Base-by-base conservation (phyloP, 306 rosid species). In the Gleditsia sinensis region DNA sequence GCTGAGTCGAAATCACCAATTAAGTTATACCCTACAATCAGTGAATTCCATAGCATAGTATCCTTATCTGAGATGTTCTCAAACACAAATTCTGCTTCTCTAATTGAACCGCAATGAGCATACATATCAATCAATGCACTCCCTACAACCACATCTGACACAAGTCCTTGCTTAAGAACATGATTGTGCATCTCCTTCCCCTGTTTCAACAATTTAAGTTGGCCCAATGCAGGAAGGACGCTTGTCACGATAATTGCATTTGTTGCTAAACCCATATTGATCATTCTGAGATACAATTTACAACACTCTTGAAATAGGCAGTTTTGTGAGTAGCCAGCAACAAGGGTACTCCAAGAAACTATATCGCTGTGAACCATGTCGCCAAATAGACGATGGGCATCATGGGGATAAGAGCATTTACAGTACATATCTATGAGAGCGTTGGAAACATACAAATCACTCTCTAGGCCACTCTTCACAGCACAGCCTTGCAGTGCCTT, bases 281-380 rank as follows among this genome's bases (percentile, higher is more conserved):
- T 63, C 88, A 85, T 82, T 76, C 64, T 70, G 66, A 72, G 8
- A 55, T 46, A 75, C 63, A 82, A 40, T 20, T 79, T 56, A 56
- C 16, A 72, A 67, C 86, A 78, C 46, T 72, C 75, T 24, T 1
- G 64, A 62, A 78, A 81, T 16, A 78, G 11, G 65, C 72, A 21
- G 39, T 82, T 85, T 2, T 78, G 80, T 71, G 86, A 72, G 86
- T 85, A 82, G 9, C 86, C 86, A 67, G 78, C 46, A 36, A 78
- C 75, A 75, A 85, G 48, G 37, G 86, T 79, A 56, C 80, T 82
- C 84, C 82, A 85, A 67, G 89, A 85, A 64, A 85, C 86, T 0
- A 5, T 17, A 72, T 82, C 84, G 64, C 72, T 71, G 58, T 33
- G 39, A 77, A 36, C 65, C 86, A 85, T 82, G 32, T 19, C n/a